These are phyloP conservation scores for Rubia peregrina DNA, from an alignment of 305 asterid genomes.

Conservation along the genomic window DNA sequence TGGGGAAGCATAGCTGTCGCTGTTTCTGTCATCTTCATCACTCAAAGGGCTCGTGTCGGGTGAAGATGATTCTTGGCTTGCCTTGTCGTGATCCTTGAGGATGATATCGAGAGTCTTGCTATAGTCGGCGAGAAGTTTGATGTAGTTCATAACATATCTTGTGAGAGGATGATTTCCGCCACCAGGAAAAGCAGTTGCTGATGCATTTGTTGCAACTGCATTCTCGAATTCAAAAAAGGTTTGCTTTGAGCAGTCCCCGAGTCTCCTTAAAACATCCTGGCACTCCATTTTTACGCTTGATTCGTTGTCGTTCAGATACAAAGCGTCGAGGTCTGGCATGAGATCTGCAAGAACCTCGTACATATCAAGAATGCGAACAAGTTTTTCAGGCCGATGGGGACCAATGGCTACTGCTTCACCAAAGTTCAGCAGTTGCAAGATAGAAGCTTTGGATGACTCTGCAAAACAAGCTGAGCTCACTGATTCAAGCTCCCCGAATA, in stretches of 20 bases:
- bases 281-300: conserved; percentile 47
- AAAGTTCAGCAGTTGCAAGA: conserved; percentile 68
- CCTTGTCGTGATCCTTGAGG: conserved; percentile 44
- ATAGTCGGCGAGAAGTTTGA: conserved; percentile 61
- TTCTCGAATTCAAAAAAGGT: conserved; percentile 80
- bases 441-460: conserved; percentile 65
- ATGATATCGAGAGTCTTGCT: conserved; percentile 57
- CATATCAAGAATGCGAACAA: conserved; percentile 82
- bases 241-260: conserved; percentile 67
- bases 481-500: conserved; percentile 60
- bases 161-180: conserved; percentile 90
- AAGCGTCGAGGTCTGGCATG: conserved; percentile 41
- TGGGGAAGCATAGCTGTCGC: conserved; percentile 32
- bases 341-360: conserved; percentile 76
- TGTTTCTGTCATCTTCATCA: conserved; percentile 36
- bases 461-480: conserved; percentile 48
- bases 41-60: conserved; percentile 49
- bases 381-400: conserved; percentile 78
- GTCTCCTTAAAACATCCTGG: conserved; percentile 44
- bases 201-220: conserved; percentile 55
- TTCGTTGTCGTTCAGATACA: conserved; percentile 52
- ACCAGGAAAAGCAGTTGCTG: conserved; percentile 56
- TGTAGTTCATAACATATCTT: conserved; percentile 83
- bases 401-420: conserved; percentile 82
- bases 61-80: conserved; percentile 25